Conservation (phyloP, 768 basidiomycete species). For the Psilocybe subaeruginosa region DNA sequence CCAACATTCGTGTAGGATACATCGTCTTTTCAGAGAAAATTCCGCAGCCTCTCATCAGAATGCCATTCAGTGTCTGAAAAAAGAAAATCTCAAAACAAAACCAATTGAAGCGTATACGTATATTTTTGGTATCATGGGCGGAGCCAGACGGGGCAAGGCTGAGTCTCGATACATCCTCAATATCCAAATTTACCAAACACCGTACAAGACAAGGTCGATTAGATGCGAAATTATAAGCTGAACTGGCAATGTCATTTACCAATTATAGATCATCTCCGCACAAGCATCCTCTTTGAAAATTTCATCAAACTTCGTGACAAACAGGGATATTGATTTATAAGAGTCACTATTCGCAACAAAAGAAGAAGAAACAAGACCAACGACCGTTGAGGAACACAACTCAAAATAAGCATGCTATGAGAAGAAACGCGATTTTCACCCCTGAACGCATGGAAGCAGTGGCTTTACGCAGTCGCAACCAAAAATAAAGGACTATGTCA, state of each 20-base stretch:
- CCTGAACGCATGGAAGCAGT: slow-evolving; percentile 15
- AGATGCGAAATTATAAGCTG: slow-evolving; percentile 1
- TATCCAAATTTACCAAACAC: neutral
- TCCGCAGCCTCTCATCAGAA: slow-evolving; percentile 12
- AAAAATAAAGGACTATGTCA: neutral
- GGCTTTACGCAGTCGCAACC: slow-evolving; percentile 11
- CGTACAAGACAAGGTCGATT: neutral
- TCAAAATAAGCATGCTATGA: slow-evolving; percentile 15
- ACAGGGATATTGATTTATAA: slow-evolving; percentile 2
- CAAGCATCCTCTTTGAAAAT: neutral
- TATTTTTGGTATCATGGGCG: neutral
- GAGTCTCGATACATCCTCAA: neutral
- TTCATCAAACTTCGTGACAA: slow-evolving; percentile 5
- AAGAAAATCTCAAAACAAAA: neutral
- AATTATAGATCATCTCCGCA: neutral
- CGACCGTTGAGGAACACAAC: slow-evolving; percentile 1
- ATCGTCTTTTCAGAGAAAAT: neutral
- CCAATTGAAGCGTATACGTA: neutral
- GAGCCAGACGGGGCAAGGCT: neutral
- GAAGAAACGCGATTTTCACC: slow-evolving; percentile 7
- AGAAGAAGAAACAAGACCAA: neutral
- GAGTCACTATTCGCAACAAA: neutral
- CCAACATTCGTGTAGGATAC: neutral
- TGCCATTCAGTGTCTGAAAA: neutral
- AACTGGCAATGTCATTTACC: neutral